Evolutionary conservation across 2,329 filamentous ascomycete genomes (phyloP).

Genomic region (Dactylellina parvicollis): DNA sequence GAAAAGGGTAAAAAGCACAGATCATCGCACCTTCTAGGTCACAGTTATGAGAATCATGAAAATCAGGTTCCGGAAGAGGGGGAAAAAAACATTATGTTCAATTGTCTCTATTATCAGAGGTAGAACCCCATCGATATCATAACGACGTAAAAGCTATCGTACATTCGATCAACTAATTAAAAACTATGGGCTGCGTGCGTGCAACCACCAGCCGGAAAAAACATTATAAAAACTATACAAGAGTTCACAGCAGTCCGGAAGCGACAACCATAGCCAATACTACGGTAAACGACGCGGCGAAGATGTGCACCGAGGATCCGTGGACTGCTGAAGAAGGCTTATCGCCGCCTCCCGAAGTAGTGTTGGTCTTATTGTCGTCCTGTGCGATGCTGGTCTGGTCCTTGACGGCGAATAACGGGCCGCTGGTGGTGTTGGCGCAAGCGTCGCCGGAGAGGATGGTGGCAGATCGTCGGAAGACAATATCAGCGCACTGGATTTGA

Average conservation of each 20-base stretch:
- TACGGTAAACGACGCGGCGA: slow-evolving; percentile 23
- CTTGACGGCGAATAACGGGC: slow-evolving; percentile 15
- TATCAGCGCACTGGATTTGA: slow-evolving; percentile 73
- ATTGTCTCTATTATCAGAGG: no score
- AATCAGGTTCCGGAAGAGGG: no score
- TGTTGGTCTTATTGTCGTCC: neutral
- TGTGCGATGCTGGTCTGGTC: slow-evolving; percentile 3
- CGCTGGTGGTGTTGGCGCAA: slow-evolving; percentile 70
- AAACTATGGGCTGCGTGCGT: no score
- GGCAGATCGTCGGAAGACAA: slow-evolving; percentile 71
- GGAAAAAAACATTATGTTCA: no score
- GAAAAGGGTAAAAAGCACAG: no score
- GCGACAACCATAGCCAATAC: slow-evolving; percentile 47
- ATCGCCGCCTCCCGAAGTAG: slow-evolving; percentile 9
- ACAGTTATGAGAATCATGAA: no score
- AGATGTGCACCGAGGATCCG: slow-evolving; percentile 26
- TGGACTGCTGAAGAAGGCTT: slow-evolving; percentile 32
- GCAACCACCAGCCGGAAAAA: neutral
- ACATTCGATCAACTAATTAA: slow-evolving; percentile 1
- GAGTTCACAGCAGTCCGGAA: slow-evolving; percentile 41
- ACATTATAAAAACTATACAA: no score
- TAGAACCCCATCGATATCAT: no score
- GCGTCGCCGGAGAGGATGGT: slow-evolving; percentile 64
- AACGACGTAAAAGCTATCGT: no score
- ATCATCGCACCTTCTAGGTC: no score